Percentiles rank a stretch among this genome's conserved stretches.
These are phyloP conservation scores for Nakaseomyces nivariensis DNA, from an alignment of 1,139 yeast genomes.

Conservation along the genomic window DNA sequence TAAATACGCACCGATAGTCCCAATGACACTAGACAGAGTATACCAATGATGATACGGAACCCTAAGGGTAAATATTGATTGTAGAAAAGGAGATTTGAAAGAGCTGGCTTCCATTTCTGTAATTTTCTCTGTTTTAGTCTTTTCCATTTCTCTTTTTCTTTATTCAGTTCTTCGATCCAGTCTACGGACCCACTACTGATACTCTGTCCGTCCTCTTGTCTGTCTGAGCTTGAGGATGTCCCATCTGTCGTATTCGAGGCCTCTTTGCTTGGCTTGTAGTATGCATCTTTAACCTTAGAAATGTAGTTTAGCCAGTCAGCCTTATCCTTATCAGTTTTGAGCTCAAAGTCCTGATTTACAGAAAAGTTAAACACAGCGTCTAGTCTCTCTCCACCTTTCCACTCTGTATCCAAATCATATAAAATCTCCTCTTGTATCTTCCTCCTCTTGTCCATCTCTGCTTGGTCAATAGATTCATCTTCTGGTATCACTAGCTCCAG, in stretches of 20 bases:
- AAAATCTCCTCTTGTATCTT: constrained; percentile 17
- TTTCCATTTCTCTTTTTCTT: constrained; percentile 24
- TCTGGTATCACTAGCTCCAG: background rate
- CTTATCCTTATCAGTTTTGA: constrained; percentile 25
- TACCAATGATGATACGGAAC: constrained; percentile 57
- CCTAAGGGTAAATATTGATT: constrained; percentile 77
- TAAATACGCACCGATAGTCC: constrained; percentile 61
- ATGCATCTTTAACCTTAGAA: constrained; percentile 22
- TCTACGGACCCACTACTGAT: constrained; percentile 4
- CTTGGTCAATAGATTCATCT: constrained; percentile 7
- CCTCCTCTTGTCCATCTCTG: constrained; percentile 15
- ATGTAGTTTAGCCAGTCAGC: constrained; percentile 25
- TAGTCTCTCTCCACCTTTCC: constrained; percentile 67
- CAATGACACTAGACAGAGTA: constrained; percentile 52
- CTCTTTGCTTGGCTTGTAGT: constrained; percentile 13
- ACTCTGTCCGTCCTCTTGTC: background rate
- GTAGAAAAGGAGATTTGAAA: constrained; percentile 51
- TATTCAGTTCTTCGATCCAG: constrained; percentile 20
- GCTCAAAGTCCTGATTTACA: constrained; percentile 20
- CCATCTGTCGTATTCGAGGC: background rate
- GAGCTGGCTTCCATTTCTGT: constrained; percentile 53
- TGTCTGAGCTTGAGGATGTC: background rate
- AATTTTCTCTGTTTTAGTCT: constrained; percentile 41
- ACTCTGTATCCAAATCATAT: constrained; percentile 37
- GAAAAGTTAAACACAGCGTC: constrained; percentile 44